A percentile compares a stretch with the other conserved stretches of the same genome.
Conservation (phyloP, 139 green algal species). For the Coelastrella sp. region DNA sequence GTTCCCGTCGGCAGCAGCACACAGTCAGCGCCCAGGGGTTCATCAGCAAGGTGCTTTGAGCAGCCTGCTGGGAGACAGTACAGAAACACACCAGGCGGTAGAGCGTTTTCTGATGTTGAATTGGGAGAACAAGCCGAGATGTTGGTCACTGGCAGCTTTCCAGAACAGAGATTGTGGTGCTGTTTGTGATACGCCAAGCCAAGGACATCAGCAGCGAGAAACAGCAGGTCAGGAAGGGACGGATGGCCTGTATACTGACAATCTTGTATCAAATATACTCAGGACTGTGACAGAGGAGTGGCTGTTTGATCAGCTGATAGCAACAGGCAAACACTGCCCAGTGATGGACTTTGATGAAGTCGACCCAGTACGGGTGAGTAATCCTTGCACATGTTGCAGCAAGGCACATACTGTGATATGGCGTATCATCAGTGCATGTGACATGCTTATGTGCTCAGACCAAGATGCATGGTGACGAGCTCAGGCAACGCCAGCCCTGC, state of each 20-base stretch:
- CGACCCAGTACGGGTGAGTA: constrained; percentile 23
- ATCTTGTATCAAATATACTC: too few species aligned
- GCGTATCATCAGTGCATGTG: neutral
- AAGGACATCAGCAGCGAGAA: too few species aligned
- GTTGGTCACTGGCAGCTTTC: neutral
- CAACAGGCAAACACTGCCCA: constrained; percentile 25
- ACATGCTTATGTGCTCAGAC: neutral
- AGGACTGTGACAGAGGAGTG: neutral
- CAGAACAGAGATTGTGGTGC: too few species aligned
- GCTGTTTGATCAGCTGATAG: constrained; percentile 33
- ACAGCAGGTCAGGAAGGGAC: too few species aligned
- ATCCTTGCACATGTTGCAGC: neutral
- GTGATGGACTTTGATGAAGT: constrained; percentile 27
- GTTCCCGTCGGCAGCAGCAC: neutral
- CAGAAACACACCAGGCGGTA: neutral
- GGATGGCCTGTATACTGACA: too few species aligned
- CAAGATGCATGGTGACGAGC: too few species aligned
- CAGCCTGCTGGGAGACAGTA: neutral
- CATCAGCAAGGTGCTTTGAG: neutral
- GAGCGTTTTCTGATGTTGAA: neutral
- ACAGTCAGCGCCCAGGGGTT: neutral
- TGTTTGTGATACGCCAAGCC: too few species aligned
- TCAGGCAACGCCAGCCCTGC: too few species aligned
- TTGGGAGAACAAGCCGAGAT: neutral
- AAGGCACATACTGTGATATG: neutral